A percentile compares a stretch with the other conserved stretches of the same genome.
Conservation (phyloP, 768 basidiomycete species). For the Boletus pseudopeckii region DNA sequence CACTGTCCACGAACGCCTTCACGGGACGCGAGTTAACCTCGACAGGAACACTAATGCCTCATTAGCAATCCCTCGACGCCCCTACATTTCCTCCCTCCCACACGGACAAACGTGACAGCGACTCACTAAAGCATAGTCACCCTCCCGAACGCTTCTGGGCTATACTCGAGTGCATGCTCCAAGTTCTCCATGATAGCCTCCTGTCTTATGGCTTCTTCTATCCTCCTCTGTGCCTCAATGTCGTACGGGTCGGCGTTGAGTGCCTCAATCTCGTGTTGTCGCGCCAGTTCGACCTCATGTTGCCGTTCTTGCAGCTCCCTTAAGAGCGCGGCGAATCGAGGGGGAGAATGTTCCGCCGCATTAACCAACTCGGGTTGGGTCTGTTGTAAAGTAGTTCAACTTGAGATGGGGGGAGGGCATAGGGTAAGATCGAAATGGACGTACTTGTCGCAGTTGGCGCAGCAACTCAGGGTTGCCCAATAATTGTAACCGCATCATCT, state of each 20-base stretch:
- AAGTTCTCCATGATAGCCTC: conserved; percentile 90
- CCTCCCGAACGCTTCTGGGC: conserved; percentile 88
- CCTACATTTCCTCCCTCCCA: background rate
- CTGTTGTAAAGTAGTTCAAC: conserved; percentile 36
- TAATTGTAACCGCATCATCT: conserved; percentile 87
- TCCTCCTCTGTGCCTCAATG: conserved; percentile 86
- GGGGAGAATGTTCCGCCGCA: conserved; percentile 66
- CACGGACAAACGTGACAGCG: background rate
- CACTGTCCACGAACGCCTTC: conserved; percentile 97
- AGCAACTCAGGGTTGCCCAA: conserved; percentile 82
- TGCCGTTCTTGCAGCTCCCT: conserved; percentile 58
- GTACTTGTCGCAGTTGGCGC: conserved; percentile 64
- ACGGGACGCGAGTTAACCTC: conserved; percentile 90
- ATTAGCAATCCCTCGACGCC: conserved; percentile 10
- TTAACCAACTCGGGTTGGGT: conserved; percentile 76
- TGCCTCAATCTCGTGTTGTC: conserved; percentile 57
- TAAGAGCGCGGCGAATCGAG: conserved; percentile 72
- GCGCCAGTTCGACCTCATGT: conserved; percentile 48
- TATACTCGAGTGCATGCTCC: conserved; percentile 90
- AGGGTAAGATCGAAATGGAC: background rate
- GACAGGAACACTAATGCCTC: conserved; percentile 63
- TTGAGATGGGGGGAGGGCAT: background rate
- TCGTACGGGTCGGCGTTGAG: conserved; percentile 90
- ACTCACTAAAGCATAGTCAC: conserved; percentile 97
- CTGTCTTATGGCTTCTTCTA: conserved; percentile 90